Evolutionary conservation across 2,329 filamentous ascomycete genomes (phyloP), one percentile per base, ranked within the genome.

Genomic region (Aspergillus sojae): DNA sequence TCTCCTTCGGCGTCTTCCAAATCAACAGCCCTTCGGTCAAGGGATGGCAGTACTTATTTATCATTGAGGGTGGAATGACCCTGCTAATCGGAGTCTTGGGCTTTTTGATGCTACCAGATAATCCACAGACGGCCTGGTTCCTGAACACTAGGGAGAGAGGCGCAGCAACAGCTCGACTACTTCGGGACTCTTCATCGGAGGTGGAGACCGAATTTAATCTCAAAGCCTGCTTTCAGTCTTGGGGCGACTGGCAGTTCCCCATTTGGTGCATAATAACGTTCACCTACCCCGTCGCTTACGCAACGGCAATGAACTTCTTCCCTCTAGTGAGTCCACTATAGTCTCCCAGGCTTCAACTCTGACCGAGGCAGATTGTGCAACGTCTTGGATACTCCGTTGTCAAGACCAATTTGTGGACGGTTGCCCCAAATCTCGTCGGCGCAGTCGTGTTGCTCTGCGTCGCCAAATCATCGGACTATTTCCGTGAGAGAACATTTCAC

Each of bases 331-430:
- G 43, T 46, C 1, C 10, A 21, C 21, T 2, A 5, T 26, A 11
- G 10, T 46, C 43, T 21, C 6, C 3, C 2, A 12, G 1, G 4
- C 2, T 14, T 23, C 10, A 21, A 1, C 21, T 5, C 43, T 46
- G 7, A 46, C 43, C 4, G 4, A 14, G 12, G 5, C 21, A 46
- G 50, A 82, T 84, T 55, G 77, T 84, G 9, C 69, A 77, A 58
- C 75, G 81, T 0, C 72, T 84, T 0, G 82, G 81, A 0, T 83
- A 79, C 62, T 76, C 71, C 5, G 76, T 77, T 0, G 72, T 84
- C 36, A 80, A 81, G 48, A 83, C 82, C 0, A 84, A 84, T 62
- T 74, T 84, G 5, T 82, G 78, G 70, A 84, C 81, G 0, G 81
- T 84, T n/a, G 39, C 39, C 16, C 39, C 39, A 10, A 41, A 41